phyloP scores from a whole-genome alignment of 2,329 filamentous ascomycete species.

The Aspergillus texensis region DNA sequence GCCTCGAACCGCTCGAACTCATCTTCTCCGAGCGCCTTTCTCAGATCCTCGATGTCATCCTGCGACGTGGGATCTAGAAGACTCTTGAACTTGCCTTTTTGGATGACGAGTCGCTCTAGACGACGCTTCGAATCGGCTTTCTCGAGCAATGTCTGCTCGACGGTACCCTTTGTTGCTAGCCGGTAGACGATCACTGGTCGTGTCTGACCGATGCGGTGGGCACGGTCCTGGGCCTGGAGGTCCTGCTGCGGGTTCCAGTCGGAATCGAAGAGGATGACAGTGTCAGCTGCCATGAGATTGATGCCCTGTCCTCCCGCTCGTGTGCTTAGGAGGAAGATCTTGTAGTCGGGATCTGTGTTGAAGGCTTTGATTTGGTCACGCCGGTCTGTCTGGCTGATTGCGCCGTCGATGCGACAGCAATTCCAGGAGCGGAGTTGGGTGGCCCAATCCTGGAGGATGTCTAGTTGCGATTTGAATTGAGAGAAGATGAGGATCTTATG shows the following conservation, averaged over 20 bases:
- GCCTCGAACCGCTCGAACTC: constrained; percentile 70
- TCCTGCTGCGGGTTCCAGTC: constrained; percentile 98
- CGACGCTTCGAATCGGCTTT: constrained; percentile 90
- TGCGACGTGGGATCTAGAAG: constrained; percentile 60
- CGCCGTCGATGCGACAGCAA: constrained; percentile 87
- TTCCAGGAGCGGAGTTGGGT: constrained; percentile 75
- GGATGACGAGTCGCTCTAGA: constrained; percentile 92
- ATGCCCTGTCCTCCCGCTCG: constrained; percentile 93
- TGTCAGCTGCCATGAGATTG: constrained; percentile 88
- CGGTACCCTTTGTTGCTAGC: constrained; percentile 87
- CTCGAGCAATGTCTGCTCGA: constrained; percentile 83
- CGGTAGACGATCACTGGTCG: constrained; percentile 91
- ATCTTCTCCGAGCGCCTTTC: constrained; percentile 68
- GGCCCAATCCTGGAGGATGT: constrained; percentile 88
- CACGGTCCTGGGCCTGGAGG: constrained; percentile 92
- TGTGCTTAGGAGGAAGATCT: constrained; percentile 85
- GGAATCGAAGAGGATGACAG: constrained; percentile 86
- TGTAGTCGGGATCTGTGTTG: constrained; percentile 66
- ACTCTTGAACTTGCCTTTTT: constrained; percentile 81
- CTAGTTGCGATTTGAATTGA: constrained; percentile 92
- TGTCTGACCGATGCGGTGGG: constrained; percentile 91
- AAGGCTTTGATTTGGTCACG: constrained; percentile 73
- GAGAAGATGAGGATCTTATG: constrained; percentile 97
- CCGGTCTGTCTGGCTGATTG: constrained; percentile 73
- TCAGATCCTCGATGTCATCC: constrained; percentile 63